These are phyloP conservation scores for Erodium moschatum DNA, from an alignment of 441 rosid genomes.

Conservation along the genomic window DNA sequence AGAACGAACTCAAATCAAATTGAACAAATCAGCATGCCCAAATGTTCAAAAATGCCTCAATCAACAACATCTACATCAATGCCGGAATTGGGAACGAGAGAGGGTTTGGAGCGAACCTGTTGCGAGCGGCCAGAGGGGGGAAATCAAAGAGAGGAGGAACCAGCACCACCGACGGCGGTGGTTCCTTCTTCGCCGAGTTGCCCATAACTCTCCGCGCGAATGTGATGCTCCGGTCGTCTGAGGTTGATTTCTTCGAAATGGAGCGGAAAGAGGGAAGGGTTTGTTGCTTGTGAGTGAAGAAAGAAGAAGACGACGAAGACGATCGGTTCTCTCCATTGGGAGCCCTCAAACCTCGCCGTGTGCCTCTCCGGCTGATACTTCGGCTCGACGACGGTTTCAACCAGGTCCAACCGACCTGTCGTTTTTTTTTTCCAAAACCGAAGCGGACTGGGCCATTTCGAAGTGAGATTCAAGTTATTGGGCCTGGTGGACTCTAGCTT, in stretches of 20 bases:
- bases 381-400: not conserved
- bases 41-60: not conserved
- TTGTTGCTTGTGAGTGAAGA: not conserved
- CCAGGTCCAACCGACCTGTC: not conserved
- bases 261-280: not conserved
- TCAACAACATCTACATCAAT: no score
- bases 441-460: not conserved
- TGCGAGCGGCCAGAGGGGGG: slow-evolving; percentile 86
- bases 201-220: slow-evolving; percentile 36
- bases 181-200: slow-evolving; percentile 45
- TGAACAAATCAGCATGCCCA: not conserved
- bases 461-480: not conserved
- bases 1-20: not conserved
- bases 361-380: not conserved
- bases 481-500: not conserved
- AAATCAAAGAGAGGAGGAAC: slow-evolving; percentile 90
- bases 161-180: slow-evolving; percentile 80
- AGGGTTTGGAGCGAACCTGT: slow-evolving; percentile 32
- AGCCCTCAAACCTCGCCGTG: not conserved
- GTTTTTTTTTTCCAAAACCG: not conserved
- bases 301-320: not conserved
- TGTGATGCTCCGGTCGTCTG: not conserved
- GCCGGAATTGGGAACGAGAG: not conserved
- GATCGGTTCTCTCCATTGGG: not conserved
- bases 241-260: not conserved